Conservation (phyloP, 345 rosid genomes). For the Salix dunnii region DNA sequence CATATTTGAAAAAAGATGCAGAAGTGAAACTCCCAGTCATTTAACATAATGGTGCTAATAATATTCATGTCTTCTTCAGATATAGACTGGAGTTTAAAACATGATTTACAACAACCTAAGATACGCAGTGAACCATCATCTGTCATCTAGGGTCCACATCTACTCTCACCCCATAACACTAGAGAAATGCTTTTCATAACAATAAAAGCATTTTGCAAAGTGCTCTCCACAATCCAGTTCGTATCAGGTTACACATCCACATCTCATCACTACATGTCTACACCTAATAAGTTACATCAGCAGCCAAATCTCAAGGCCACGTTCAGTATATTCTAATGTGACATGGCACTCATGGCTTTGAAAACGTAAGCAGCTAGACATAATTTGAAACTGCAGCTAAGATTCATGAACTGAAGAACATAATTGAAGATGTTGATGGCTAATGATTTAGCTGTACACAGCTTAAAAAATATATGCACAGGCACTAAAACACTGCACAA, state of each 20-base stretch:
- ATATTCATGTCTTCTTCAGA: not conserved
- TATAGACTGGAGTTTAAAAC: not conserved
- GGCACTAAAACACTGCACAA: not conserved
- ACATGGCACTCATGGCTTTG: not conserved
- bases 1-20: not conserved
- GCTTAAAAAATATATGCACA: not conserved
- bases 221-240: not conserved
- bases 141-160: not conserved
- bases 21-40: not conserved
- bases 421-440: not conserved
- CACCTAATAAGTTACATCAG: not conserved
- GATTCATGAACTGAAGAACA: not conserved
- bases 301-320: not conserved
- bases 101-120: not conserved
- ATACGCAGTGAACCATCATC: not conserved
- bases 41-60: not conserved
- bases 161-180: not conserved
- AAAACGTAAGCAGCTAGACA: not conserved
- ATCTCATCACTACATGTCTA: not conserved
- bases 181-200: not conserved
- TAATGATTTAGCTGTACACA: not conserved
- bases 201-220: not conserved
- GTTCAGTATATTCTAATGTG: not conserved
- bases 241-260: not conserved
- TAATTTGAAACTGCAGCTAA: not conserved